Percentiles rank a stretch among this genome's conserved stretches.
Evolutionary conservation across 2,329 filamentous ascomycete species (phyloP).

Genomic region (Cladosporium velox): DNA sequence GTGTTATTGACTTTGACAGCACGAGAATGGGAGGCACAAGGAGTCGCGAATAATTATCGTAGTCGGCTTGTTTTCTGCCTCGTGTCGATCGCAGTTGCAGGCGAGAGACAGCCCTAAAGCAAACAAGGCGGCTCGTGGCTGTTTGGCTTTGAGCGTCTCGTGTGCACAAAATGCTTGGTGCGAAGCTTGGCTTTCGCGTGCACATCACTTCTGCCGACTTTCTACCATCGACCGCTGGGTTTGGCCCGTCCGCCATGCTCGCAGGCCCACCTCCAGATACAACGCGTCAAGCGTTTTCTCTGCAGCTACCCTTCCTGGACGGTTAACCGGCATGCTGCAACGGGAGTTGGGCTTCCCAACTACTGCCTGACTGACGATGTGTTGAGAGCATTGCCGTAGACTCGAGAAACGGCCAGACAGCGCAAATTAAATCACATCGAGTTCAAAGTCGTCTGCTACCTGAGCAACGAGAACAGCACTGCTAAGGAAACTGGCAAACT

Average conservation of each 20-base stretch:
- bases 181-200: constrained; percentile 17
- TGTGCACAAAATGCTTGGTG: constrained; percentile 19
- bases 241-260: constrained; percentile 4
- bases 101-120: constrained; percentile 13
- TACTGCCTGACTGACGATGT: background rate
- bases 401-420: background rate
- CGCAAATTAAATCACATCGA: background rate
- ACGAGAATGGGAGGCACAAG: background rate
- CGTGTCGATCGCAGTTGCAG: constrained; percentile 10
- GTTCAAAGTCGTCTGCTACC: background rate
- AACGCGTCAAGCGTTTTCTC: constrained; percentile 1
- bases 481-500: background rate
- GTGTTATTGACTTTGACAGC: background rate
- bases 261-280: constrained; percentile 16
- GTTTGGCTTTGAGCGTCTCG: constrained; percentile 16
- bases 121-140: constrained; percentile 7
- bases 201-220: constrained; percentile 20
- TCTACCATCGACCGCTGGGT: constrained; percentile 17
- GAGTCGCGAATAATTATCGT: constrained; percentile 6
- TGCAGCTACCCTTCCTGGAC: constrained; percentile 7
- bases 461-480: background rate
- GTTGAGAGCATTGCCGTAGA: background rate
- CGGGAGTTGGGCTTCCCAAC: background rate
- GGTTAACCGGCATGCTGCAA: constrained; percentile 9
- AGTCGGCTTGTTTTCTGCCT: background rate